Percentiles rank a stretch among this genome's conserved stretches.
Evolutionary conservation across 192 early-diverging fungal species (phyloP).

Genomic region (Coemansia sp.): DNA sequence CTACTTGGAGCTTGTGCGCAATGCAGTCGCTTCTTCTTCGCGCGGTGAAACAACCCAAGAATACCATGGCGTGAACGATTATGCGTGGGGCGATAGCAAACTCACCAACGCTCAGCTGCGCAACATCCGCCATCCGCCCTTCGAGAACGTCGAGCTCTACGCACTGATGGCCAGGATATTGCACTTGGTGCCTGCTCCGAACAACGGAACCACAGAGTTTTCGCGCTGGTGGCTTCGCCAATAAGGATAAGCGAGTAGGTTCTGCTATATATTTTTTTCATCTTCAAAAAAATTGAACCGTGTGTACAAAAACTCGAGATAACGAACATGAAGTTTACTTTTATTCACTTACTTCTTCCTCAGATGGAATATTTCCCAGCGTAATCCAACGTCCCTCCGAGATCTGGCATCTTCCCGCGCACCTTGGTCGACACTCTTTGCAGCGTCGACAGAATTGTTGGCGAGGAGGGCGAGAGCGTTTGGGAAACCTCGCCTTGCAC

Average conservation of each 20-base stretch:
- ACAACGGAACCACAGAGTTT: constrained; percentile 66
- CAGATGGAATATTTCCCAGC: neutral
- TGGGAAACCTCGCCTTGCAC: neutral
- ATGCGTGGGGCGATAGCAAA: constrained; percentile 31
- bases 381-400: neutral
- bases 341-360: neutral
- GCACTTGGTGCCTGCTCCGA: constrained; percentile 60
- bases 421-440: constrained; percentile 21
- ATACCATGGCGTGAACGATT: constrained; percentile 36
- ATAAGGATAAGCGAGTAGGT: no score
- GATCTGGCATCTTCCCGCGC: constrained; percentile 35
- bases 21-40: constrained; percentile 21
- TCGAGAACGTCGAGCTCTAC: constrained; percentile 76
- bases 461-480: neutral
- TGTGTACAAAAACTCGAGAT: no score
- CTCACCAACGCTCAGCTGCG: constrained; percentile 16
- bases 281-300: no score
- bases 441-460: neutral
- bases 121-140: constrained; percentile 52
- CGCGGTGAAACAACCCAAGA: neutral
- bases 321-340: neutral
- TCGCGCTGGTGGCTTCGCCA: constrained; percentile 46
- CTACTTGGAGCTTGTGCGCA: constrained; percentile 38
- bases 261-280: no score
- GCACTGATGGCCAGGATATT: constrained; percentile 61